Evolutionary conservation across 306 rosid genomes (phyloP), one percentile per base, ranked within the genome.

Genomic region (Vicia sativa): DNA sequence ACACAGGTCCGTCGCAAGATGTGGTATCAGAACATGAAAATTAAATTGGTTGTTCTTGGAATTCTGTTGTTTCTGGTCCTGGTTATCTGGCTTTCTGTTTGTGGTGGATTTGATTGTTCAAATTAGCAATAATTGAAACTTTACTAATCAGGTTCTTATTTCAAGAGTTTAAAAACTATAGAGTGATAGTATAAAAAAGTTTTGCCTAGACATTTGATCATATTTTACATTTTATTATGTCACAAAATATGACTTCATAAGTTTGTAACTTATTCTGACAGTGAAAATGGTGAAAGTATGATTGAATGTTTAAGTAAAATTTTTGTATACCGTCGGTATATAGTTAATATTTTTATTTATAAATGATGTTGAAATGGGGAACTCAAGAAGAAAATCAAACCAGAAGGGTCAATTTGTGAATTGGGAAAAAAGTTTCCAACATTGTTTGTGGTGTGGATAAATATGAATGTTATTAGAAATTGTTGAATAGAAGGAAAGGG

Each of bases 1-100:
- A 82, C 90, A 54, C 86, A 89, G 67, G 46, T 92, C 31, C 85
- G 82, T 55, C 80, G 85, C 67, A 89, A 89, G 81, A 84, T 92
- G 92, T 92, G 97, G 97, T 92, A 80, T 70, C 96, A 92, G 76
- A 92, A 92, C 85, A 92, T 92, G 97, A 92, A 92, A 79, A 82
- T 87, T 79, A 92, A 92, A 83, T 66, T 92, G 82, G 88, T 84
- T 56, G 89, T 92, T 77, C 77, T 92, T 13, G 95, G 89, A 64
- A 81, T 92, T 76, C 67, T 89, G 73, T 60, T 92, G 78, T 73
- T 84, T 57, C 83, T 92, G 34, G 78, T 89, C 58, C 85, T 92
- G 29, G 65, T 92, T 74, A 89, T 89, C 74, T 92, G 96, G 97
- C 87, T 92, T 61, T 92, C 97, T 53, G 58, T 89, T 68, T 89